These are phyloP conservation scores for Penicillium subrubescens DNA, from an alignment of 495 filamentous ascomycete genomes.

Conservation along the genomic window DNA sequence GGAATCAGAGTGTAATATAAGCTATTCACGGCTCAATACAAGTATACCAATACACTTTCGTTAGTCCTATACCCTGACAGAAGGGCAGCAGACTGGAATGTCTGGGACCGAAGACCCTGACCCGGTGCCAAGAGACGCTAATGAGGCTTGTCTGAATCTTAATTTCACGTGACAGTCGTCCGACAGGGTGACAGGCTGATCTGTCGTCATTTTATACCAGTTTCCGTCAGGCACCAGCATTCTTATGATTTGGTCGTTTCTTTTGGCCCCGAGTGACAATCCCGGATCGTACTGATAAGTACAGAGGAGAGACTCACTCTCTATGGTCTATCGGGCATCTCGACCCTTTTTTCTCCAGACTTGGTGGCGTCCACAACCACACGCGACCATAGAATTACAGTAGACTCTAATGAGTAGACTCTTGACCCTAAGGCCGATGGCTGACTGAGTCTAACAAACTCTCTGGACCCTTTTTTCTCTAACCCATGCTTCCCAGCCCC, in stretches of 20 bases:
- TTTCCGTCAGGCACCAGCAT: conserved; percentile 11
- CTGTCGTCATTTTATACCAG: neutral
- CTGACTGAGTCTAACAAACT: neutral
- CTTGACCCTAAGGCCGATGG: neutral
- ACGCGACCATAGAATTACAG: neutral
- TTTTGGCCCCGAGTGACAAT: neutral
- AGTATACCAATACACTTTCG: neutral
- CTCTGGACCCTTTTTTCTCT: neutral
- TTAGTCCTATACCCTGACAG: neutral
- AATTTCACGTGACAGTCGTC: neutral
- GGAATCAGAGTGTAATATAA: neutral
- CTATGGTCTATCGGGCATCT: neutral
- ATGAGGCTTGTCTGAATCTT: conserved; percentile 6
- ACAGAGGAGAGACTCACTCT: neutral
- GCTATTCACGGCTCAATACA: neutral
- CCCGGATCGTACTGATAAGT: neutral
- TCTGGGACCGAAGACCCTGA: neutral
- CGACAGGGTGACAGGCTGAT: too few relatives aligned
- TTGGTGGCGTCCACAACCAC: neutral
- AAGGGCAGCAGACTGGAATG: too few relatives aligned
- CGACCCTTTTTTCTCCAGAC: too few relatives aligned
- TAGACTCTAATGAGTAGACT: neutral
- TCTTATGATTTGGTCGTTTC: neutral
- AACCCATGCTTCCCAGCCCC: neutral
- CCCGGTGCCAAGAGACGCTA: neutral